phyloP scores from a whole-genome alignment of 805 yeast species.

The Cyberlindnera japonica region DNA sequence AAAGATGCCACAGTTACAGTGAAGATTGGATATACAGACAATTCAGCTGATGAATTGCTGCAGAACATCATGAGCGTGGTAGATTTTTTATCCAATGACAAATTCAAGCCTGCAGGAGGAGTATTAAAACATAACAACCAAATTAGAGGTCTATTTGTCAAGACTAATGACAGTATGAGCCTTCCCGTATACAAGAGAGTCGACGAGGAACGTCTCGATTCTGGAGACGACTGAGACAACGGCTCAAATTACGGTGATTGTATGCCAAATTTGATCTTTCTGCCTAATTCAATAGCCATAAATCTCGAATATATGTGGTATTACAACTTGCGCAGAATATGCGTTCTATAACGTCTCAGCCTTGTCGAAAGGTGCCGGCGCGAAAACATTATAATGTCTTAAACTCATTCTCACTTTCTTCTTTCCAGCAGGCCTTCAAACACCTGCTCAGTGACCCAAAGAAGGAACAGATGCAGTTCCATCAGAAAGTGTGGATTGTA shows the following conservation, averaged over 20 bases:
- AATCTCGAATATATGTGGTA: no score
- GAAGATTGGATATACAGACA: conserved; percentile 54
- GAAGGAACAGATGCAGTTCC: conserved; percentile 23
- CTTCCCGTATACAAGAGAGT: conserved; percentile 46
- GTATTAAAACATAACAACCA: conserved; percentile 42
- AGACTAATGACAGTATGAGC: conserved; percentile 63
- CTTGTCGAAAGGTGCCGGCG: no score
- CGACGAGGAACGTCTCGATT: neutral
- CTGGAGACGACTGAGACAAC: no score
- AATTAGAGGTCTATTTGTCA: conserved; percentile 52
- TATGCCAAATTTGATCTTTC: no score
- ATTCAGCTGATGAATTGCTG: conserved; percentile 40
- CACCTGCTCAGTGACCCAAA: neutral
- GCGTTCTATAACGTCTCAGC: no score
- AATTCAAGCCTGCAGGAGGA: conserved; percentile 54
- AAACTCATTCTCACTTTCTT: neutral
- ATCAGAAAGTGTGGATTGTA: conserved; percentile 28
- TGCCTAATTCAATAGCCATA: no score
- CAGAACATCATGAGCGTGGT: conserved; percentile 51
- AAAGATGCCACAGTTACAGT: conserved; percentile 59
- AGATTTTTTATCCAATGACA: conserved; percentile 42
- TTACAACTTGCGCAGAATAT: no score
- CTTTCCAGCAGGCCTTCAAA: neutral
- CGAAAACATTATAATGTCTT: no score
- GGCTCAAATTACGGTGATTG: no score